Percentiles rank a stretch among this genome's conserved stretches.
These are phyloP conservation scores for Flaveria bidentis DNA, from an alignment of 129 eudicot species.

Conservation along the genomic window DNA sequence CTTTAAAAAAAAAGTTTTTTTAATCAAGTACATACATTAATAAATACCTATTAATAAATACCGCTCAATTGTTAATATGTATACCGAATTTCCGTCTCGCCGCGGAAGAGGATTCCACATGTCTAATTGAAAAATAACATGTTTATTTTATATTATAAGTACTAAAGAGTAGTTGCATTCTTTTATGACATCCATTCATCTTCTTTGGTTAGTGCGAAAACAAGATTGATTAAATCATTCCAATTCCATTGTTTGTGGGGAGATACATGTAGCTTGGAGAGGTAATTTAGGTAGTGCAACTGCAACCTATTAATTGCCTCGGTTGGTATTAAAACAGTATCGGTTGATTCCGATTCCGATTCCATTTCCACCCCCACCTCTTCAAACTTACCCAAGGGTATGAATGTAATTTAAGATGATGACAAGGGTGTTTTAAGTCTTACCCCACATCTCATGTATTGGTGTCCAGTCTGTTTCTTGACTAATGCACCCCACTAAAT, in stretches of 20 bases:
- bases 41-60: too few species aligned
- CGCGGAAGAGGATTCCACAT: too few species aligned
- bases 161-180: constrained; percentile 12
- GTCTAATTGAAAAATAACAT: too few species aligned
- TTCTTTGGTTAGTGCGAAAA: constrained; percentile 25
- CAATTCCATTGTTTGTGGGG: constrained; percentile 5
- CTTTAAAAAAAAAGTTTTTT: too few species aligned
- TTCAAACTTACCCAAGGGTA: constrained; percentile 28
- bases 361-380: constrained; percentile 1
- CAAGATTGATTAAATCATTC: constrained; percentile 18
- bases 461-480: constrained; percentile 56
- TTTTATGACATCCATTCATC: constrained; percentile 23
- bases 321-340: constrained; percentile 27
- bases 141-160: too few species aligned
- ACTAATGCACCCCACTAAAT: constrained; percentile 40
- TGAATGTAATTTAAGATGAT: constrained; percentile 5
- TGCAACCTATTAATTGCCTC: constrained; percentile 19
- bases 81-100: too few species aligned
- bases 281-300: constrained; percentile 18
- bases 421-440: constrained; percentile 43
- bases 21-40: too few species aligned
- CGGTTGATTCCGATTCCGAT: constrained; percentile 33
- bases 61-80: too few species aligned
- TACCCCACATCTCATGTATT: constrained; percentile 23
- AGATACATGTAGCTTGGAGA: background rate